Conservation (phyloP, 805 yeast species). For the Hanseniaspora lindneri region DNA sequence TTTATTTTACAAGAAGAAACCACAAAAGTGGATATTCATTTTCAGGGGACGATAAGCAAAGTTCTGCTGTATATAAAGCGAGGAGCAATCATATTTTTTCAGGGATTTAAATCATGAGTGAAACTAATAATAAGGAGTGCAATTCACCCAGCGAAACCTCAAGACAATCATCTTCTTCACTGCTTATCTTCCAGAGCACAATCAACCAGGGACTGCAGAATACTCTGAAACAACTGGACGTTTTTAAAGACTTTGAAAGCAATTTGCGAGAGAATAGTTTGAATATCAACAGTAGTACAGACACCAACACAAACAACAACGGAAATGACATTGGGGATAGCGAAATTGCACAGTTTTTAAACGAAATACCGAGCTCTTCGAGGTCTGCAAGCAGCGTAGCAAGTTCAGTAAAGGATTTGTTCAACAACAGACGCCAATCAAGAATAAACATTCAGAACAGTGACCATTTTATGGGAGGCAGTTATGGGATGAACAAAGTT, state of each 20-base stretch:
- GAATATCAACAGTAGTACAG: neutral
- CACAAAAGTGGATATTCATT: too few species aligned
- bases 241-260: neutral
- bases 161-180: neutral
- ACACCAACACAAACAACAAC: neutral
- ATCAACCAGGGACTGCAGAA: conserved; percentile 10
- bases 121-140: neutral
- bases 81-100: neutral
- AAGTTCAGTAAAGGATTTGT: conserved; percentile 11
- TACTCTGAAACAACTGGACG: conserved; percentile 2
- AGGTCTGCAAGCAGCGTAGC: conserved; percentile 13
- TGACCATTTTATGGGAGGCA: neutral
- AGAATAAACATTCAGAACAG: neutral
- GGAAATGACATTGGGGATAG: neutral
- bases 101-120: neutral
- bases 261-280: neutral
- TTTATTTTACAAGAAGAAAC: too few species aligned
- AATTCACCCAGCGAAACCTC: conserved; percentile 26
- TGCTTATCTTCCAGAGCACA: conserved; percentile 5
- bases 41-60: too few species aligned
- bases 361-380: neutral
- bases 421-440: neutral
- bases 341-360: neutral
- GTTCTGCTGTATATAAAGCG: too few species aligned
- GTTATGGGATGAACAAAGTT: neutral